Evolutionary conservation across 495 filamentous ascomycete genomes (phyloP), one percentile per base, ranked within the genome.

Genomic region (Chaetomium fimeti): DNA sequence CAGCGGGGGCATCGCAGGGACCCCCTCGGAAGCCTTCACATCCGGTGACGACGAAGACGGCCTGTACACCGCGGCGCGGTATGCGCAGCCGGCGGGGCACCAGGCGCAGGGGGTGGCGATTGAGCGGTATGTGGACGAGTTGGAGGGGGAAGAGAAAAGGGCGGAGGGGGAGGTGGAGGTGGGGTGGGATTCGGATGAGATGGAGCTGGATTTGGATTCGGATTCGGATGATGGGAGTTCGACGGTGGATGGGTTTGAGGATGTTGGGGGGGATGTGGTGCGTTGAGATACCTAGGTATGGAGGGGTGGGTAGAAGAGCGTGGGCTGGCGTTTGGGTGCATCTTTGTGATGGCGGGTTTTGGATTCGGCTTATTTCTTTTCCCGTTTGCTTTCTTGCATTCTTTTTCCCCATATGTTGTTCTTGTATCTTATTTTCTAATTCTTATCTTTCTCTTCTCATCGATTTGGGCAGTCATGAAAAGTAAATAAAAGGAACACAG

Each of bases 71-170:
- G 67, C 70, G 20, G 74, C 71, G 15, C 59, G 66, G 52, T 70
- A 58, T 57, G 61, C 27, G 38, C 36, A 57, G 40, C 75, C 73
- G 0, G 68, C 69, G 1, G 60, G 49, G 4, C 72, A 74, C 45
- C 74, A 76, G 63, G 49, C 63, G 22, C 61, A 56, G 3, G 71
- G 68, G 7, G 49, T 54, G 48, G 72, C 71, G n/a, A 27, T 73
- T 22, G 66, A 57, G 24, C 7, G 22, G n/a, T 66, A 73, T 24
- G 69, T 67, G 51, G 57, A 67, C 7, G 64, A 68, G 51, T 9
- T 47, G 6, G 59, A 66, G 3, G 52, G 22, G 20, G 62, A 45
- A 12, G 52, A 5, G 64, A 57, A 8, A 61, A 48, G 15, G 45
- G 55, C 15, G 60, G 24, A 5, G 59, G 62, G 40, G 12, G 29